Conservation (phyloP, 805 yeast species). For the Kazachstania bromeliacearum region DNA sequence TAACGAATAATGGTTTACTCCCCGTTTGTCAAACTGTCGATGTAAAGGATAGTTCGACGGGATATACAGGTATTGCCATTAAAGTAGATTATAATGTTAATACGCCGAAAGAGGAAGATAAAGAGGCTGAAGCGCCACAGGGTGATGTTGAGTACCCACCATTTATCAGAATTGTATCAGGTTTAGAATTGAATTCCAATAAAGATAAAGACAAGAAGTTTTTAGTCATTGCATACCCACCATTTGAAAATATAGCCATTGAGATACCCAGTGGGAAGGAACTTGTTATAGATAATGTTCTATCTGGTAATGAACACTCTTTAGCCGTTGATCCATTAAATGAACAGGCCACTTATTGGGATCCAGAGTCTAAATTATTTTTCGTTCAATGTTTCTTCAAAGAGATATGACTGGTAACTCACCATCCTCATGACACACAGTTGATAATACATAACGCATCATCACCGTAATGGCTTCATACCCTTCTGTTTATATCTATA, state of each 20-base stretch:
- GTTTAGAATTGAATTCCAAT: slow-evolving; percentile 54
- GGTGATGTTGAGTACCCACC: slow-evolving; percentile 35
- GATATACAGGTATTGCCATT: slow-evolving; percentile 55
- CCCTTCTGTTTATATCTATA: too few species aligned
- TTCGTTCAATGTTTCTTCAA: slow-evolving; percentile 60
- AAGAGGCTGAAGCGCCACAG: slow-evolving; percentile 20
- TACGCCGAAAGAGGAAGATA: slow-evolving; percentile 25
- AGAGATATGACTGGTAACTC: not conserved
- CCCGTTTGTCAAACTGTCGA: slow-evolving; percentile 66
- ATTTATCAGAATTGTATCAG: slow-evolving; percentile 61
- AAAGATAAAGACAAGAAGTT: slow-evolving; percentile 43
- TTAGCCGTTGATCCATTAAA: slow-evolving; percentile 28
- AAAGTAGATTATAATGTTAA: slow-evolving; percentile 37
- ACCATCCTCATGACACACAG: not conserved
- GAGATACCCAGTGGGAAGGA: slow-evolving; percentile 50
- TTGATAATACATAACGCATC: too few species aligned
- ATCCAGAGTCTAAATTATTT: slow-evolving; percentile 55
- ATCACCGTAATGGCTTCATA: too few species aligned
- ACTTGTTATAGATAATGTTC: slow-evolving; percentile 21
- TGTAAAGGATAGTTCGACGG: slow-evolving; percentile 51
- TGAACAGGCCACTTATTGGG: slow-evolving; percentile 59
- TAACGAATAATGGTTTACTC: slow-evolving; percentile 17
- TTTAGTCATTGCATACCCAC: slow-evolving; percentile 77
- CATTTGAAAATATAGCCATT: slow-evolving; percentile 73
- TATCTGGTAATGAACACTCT: slow-evolving; percentile 22